Percentiles rank a stretch among this genome's conserved stretches.
These are phyloP conservation scores for Clonostachys chloroleuca DNA, from an alignment of 2,329 filamentous ascomycete genomes.

Conservation along the genomic window DNA sequence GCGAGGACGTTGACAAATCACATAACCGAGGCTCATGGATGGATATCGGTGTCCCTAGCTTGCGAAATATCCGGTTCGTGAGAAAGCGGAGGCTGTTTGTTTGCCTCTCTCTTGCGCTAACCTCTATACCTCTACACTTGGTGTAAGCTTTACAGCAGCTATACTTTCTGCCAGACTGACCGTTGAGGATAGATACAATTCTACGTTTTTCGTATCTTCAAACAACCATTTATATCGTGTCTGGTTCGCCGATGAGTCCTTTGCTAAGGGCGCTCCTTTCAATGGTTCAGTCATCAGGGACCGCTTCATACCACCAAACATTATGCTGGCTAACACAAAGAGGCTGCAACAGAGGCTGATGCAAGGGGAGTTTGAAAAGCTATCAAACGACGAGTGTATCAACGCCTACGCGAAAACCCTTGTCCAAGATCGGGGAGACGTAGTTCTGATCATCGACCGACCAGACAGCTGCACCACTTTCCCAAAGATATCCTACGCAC, in stretches of 20 bases:
- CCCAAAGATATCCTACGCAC: neutral
- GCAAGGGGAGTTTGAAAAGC: neutral
- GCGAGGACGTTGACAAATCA: conserved; percentile 18
- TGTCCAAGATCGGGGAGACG: neutral
- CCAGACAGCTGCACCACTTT: neutral
- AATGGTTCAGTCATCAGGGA: no score
- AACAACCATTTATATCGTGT: neutral
- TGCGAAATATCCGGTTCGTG: conserved; percentile 6
- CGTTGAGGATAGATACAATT: neutral
- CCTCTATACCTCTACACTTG: neutral
- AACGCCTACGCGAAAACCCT: neutral
- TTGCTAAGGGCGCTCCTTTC: no score
- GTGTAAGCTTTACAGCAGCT: neutral
- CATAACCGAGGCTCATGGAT: conserved; percentile 7
- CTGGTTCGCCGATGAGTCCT: neutral
- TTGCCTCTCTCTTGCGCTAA: no score
- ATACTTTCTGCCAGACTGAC: neutral
- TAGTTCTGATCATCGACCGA: neutral
- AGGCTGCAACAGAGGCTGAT: no score
- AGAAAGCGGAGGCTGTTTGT: no score
- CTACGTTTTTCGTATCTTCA: neutral
- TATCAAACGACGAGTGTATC: neutral
- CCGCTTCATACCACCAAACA: no score
- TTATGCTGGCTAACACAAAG: no score
- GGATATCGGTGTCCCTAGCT: conserved; percentile 13